Base-by-base conservation (phyloP, 345 rosid genomes). In the Angophora floribunda region DNA sequence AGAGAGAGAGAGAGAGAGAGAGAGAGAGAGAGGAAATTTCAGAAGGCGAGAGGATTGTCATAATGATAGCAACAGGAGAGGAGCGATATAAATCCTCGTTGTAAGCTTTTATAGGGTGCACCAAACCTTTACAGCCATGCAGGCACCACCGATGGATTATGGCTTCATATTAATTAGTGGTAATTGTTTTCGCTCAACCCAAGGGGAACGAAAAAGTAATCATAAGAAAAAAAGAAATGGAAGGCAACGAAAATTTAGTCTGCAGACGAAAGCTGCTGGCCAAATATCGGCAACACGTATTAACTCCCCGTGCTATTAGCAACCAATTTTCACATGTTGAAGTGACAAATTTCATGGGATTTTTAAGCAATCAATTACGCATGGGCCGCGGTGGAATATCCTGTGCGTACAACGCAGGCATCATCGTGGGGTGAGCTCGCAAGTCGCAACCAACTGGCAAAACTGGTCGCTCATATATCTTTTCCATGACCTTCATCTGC, bases 71-170 rank as follows among this genome's bases (percentile, higher is more conserved):
- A 79, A 59, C 49, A 84, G 86, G 53, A 65, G 82, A 85, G 85
- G 65, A 88, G 41, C 85, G 88, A 87, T 87, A 91, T 90, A 88
- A 87, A 92, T 90, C 91, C 94, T 91, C 94, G 97, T 21, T 94
- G 97, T 88, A 91, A 93, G 95, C 92, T 92, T 86, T 92, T 91
- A 89, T 65, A 91, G 91, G 92, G 87, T 82, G 91, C 93, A 92
- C 87, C 90, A 89, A 93, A 91, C 89, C 89, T 90, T 91, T 86
- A 88, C 92, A 91, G 93, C 96, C 97, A 96, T 96, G 98, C 96
- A 94, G 89, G 89, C 88, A 84, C 89, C 88, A 89, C 90, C 91
- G 49, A 88, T 85, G 87, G 87, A 90, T 85, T 86, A 84, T 75
- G 84, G 44, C 49, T 75, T 41, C 47, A 2, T 75, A 88, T 49